Evolutionary conservation across 345 rosid species (phyloP), one percentile per base, ranked within the genome.

Genomic region (Populus ilicifolia): DNA sequence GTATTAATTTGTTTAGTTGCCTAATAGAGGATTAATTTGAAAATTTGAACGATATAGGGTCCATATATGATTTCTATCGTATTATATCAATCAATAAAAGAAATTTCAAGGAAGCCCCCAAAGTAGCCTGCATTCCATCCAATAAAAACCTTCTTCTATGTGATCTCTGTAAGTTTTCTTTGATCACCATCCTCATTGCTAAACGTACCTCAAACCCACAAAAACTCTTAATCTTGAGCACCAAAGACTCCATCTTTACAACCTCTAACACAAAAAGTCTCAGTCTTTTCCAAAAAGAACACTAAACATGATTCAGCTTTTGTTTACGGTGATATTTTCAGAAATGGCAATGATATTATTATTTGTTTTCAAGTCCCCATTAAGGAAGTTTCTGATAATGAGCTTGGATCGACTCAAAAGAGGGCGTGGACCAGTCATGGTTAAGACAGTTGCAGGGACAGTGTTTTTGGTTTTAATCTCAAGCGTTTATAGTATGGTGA

Each of bases 371-470:
- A 77, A 70, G 39, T 80, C 80, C 62, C 86, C 86, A 25, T 71
- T 80, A 8, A 80, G 83, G 77, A 83, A 83, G 44, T 30, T 83
- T 23, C 70, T 77, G 41, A 74, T 83, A 29, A 62, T 83, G 83
- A 62, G 76, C 72, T 33, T 83, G 69, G 83, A 83, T 77, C 83
- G 78, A 66, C 38, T 75, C 44, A 83, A 83, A 73, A 50, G 76
- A 18, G 86, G 86, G 18, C 75, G 76, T 12, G 83, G 86, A 9
- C 86, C 83, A 39, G 41, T 83, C 54, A n/a, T 83, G 39, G 86
- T 77, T 3, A 77, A 77, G 74, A 83, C 86, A 1, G 83, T 83
- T 54, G 86, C 62, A 12, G 86, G 74, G 64, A 83, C 86, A 36
- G 64, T 80, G 54, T 17, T 77, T 59, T 70, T 83, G 70, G 79